These are phyloP conservation scores for Zymoseptoria crescenta DNA, from an alignment of 2,329 filamentous ascomycete species.

Conservation along the genomic window DNA sequence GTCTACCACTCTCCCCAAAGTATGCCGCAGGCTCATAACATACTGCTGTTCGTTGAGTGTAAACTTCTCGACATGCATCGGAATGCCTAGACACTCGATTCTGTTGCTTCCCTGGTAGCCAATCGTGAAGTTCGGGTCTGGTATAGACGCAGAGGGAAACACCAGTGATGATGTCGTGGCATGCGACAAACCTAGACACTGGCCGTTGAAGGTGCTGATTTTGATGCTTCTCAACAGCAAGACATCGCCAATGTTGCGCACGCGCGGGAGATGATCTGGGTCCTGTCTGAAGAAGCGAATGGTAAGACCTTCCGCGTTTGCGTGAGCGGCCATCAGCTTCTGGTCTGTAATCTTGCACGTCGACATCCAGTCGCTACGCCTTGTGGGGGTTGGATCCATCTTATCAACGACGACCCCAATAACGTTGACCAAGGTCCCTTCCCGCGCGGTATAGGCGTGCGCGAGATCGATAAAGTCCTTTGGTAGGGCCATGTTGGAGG, in stretches of 20 bases:
- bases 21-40: conserved; percentile 25
- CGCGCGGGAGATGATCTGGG: conserved; percentile 28
- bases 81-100: conserved; percentile 13
- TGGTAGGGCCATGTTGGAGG: conserved; percentile 14
- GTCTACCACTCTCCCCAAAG: not conserved
- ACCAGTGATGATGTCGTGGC: conserved; percentile 18
- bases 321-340: conserved; percentile 9
- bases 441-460: conserved; percentile 9
- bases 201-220: conserved; percentile 14
- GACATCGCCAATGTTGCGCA: conserved; percentile 51
- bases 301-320: conserved; percentile 17
- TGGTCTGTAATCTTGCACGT: conserved; percentile 35
- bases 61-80: conserved; percentile 11
- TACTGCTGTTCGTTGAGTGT: conserved; percentile 28
- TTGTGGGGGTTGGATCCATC: conserved; percentile 45
- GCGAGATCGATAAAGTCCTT: conserved; percentile 22
- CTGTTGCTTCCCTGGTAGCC: conserved; percentile 20
- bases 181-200: conserved; percentile 20
- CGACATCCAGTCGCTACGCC: conserved; percentile 30
- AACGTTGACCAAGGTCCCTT: conserved; percentile 44
- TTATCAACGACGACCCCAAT: conserved; percentile 65
- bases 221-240: conserved; percentile 47
- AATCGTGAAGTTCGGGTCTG: conserved; percentile 22
- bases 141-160: conserved; percentile 22
- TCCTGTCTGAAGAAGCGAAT: conserved; percentile 55